These are phyloP conservation scores for Quaeritorhiza haematococci DNA, from an alignment of 371 early-diverging fungal genomes.

Conservation along the genomic window DNA sequence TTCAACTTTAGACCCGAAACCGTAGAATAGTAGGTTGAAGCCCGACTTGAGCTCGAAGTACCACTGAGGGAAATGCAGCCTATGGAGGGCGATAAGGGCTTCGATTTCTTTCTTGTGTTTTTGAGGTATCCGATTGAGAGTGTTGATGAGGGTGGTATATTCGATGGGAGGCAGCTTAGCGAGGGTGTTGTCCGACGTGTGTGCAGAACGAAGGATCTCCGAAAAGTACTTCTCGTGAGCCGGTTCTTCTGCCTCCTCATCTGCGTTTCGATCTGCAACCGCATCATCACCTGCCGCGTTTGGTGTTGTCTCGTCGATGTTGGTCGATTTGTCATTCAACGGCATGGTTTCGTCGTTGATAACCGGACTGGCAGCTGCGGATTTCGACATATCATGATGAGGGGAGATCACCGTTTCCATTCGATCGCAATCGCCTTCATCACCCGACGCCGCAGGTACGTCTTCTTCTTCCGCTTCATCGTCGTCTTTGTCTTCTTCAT, in stretches of 20 bases:
- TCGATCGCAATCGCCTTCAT: no score
- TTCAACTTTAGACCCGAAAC: slow-evolving; percentile 82
- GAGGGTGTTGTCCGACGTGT: slow-evolving; percentile 84
- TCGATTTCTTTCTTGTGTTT: slow-evolving; percentile 59
- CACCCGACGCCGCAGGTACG: no score
- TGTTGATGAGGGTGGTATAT: slow-evolving; percentile 54
- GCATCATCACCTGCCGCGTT: neutral
- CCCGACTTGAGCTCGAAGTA: slow-evolving; percentile 70
- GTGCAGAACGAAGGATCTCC: slow-evolving; percentile 44
- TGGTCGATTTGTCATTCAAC: neutral
- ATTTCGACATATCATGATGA: no score
- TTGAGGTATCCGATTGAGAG: slow-evolving; percentile 40
- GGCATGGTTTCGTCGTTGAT: neutral
- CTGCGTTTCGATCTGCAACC: slow-evolving; percentile 1
- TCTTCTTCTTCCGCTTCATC: slow-evolving; percentile 3
- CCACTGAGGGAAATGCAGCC: slow-evolving; percentile 75
- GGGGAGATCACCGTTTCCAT: no score
- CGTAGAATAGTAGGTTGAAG: slow-evolving; percentile 83
- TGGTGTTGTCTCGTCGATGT: neutral
- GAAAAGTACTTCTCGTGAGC: slow-evolving; percentile 73
- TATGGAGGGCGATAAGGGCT: slow-evolving; percentile 49
- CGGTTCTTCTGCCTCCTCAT: slow-evolving; percentile 29
- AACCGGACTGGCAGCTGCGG: neutral
- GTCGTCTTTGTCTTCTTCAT: slow-evolving; percentile 16
- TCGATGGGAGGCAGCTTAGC: slow-evolving; percentile 64